phyloP scores from a whole-genome alignment of 2,329 filamentous ascomycete species.

The Botrytis aclada region DNA sequence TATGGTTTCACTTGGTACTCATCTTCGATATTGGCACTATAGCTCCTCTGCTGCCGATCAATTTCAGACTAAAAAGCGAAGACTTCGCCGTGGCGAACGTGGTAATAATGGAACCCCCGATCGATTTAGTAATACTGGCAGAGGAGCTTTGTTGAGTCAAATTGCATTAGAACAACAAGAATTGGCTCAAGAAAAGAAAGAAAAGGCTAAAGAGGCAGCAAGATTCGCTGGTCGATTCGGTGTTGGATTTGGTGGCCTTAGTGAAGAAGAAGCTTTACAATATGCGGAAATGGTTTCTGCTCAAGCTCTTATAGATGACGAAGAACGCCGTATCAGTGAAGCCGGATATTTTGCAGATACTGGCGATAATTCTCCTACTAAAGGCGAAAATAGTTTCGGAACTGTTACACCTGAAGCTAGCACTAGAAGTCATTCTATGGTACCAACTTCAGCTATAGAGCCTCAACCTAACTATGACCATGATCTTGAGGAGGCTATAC shows the following conservation, averaged over 20 bases:
- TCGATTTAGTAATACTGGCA: constrained; percentile 58
- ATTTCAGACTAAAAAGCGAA: constrained; percentile 74
- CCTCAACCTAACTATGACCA: constrained; percentile 52
- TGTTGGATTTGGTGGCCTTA: constrained; percentile 67
- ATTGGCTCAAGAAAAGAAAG: constrained; percentile 68
- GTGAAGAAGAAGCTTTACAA: constrained; percentile 61
- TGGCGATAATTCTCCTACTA: constrained; percentile 37
- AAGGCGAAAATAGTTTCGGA: constrained; percentile 39
- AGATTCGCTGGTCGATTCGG: constrained; percentile 79
- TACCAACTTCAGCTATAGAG: constrained; percentile 30
- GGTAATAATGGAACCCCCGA: constrained; percentile 57
- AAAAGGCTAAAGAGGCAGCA: constrained; percentile 63
- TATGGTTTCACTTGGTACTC: constrained; percentile 80
- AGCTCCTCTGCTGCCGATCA: constrained; percentile 75
- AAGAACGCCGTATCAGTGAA: constrained; percentile 53
- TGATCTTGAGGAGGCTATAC: constrained; percentile 62
- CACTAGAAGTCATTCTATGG: constrained; percentile 41
- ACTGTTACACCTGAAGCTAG: constrained; percentile 57
- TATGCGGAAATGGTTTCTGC: constrained; percentile 67
- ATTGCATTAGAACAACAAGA: constrained; percentile 85
- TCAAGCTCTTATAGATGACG: constrained; percentile 56
- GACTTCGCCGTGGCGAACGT: constrained; percentile 60
- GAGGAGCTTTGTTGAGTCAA: constrained; percentile 71
- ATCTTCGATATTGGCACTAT: constrained; percentile 90
- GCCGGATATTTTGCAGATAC: constrained; percentile 51